Conservation (phyloP, 345 rosid genomes). For the Cardamine resedifolia region DNA sequence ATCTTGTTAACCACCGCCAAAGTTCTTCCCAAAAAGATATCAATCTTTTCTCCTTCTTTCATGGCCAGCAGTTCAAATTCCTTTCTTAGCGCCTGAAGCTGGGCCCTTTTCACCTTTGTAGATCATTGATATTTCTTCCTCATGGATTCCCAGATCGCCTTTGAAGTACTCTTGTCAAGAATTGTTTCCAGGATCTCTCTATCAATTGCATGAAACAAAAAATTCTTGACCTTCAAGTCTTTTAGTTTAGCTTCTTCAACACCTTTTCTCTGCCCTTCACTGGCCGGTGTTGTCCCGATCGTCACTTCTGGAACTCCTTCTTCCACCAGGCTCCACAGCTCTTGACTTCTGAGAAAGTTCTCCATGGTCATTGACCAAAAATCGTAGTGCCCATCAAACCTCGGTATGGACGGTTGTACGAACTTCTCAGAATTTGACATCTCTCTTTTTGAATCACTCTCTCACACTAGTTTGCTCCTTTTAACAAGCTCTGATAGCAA, state of each 20-base stretch:
- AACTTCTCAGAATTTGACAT: neutral
- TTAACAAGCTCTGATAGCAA: neutral
- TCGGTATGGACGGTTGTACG: slow-evolving; percentile 4
- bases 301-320: no score
- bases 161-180: neutral
- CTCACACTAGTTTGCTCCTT: neutral
- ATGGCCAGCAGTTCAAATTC: slow-evolving; percentile 3
- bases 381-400: slow-evolving; percentile 12
- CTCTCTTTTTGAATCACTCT: neutral
- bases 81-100: neutral
- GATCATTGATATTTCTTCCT: neutral
- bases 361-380: slow-evolving; percentile 4
- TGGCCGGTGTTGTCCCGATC: no score
- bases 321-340: no score
- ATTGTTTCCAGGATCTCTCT: neutral
- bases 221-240: slow-evolving; percentile 11
- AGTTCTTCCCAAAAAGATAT: no score
- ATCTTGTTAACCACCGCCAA: no score
- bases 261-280: no score
- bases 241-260: neutral
- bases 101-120: neutral
- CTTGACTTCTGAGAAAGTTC: neutral
- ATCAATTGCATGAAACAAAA: slow-evolving; percentile 9
- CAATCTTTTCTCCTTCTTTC: neutral
- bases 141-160: neutral